phyloP scores from a whole-genome alignment of 176 grass and related monocot genomes.

The Paspalum notatum region DNA sequence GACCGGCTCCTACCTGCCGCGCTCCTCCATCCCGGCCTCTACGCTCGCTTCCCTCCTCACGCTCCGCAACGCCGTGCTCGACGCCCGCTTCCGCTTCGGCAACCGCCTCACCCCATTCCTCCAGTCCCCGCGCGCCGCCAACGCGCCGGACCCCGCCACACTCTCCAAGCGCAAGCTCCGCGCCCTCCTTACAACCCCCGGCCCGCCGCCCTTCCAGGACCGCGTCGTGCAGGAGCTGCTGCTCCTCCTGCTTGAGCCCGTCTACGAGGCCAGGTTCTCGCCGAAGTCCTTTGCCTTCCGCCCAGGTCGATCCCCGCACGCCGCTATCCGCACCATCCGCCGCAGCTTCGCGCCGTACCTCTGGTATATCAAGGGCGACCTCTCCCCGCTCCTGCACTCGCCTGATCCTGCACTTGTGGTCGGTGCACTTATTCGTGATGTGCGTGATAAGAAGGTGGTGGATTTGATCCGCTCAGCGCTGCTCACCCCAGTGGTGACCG shows the following conservation, averaged over 20 bases:
- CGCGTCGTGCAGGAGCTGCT: slow-evolving; percentile 89
- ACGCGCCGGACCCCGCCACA: slow-evolving; percentile 59
- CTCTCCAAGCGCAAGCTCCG: slow-evolving; percentile 98
- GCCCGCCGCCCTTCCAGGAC: slow-evolving; percentile 83
- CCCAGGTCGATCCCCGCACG: slow-evolving; percentile 78
- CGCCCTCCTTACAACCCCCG: slow-evolving; percentile 68
- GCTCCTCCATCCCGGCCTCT: slow-evolving; percentile 64
- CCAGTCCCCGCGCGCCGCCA: slow-evolving; percentile 64
- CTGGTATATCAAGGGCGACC: slow-evolving; percentile 94
- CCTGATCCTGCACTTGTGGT: slow-evolving; percentile 70
- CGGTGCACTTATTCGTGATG: slow-evolving; percentile 78
- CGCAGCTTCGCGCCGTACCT: slow-evolving; percentile 85
- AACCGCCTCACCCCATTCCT: slow-evolving; percentile 75
- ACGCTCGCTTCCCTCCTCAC: slow-evolving; percentile 72
- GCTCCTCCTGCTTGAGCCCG: slow-evolving; percentile 87
- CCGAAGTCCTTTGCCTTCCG: slow-evolving; percentile 90
- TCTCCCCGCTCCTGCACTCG: slow-evolving; percentile 77
- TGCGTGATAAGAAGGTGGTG: slow-evolving; percentile 81
- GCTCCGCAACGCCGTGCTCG: slow-evolving; percentile 85
- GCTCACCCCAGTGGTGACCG: slow-evolving; percentile 61
- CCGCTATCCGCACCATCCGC: slow-evolving; percentile 76
- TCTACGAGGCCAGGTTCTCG: slow-evolving; percentile 79
- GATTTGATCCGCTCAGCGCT: slow-evolving; percentile 83
- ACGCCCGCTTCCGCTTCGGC: slow-evolving; percentile 87
- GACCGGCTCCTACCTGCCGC: slow-evolving; percentile 90